A percentile compares a stretch with the other conserved stretches of the same genome.
phyloP scores from a whole-genome alignment of 2,329 filamentous ascomycete genomes.

The Fusarium pseudocircinatum region DNA sequence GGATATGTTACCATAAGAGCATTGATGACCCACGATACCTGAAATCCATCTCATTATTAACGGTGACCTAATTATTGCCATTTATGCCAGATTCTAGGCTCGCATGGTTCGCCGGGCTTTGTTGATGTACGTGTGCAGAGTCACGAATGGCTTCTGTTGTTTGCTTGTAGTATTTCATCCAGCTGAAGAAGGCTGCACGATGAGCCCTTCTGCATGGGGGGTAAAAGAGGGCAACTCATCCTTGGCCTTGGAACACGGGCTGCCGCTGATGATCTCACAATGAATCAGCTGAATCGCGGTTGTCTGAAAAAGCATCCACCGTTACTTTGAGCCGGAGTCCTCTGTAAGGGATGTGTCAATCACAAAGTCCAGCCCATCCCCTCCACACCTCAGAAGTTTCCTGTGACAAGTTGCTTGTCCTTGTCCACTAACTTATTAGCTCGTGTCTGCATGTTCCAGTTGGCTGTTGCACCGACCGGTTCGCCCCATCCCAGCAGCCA shows the following conservation, averaged over 20 bases:
- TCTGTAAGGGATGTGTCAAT: not conserved
- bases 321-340: not conserved
- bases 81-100: constrained; percentile 17
- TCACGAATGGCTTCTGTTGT: constrained; percentile 7
- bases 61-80: constrained; percentile 10
- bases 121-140: constrained; percentile 20
- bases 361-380: not conserved
- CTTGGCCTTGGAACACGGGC: not conserved
- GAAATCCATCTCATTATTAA: constrained; percentile 17
- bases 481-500: not conserved
- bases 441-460: constrained; percentile 1
- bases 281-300: not conserved
- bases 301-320: not conserved
- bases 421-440: not conserved
- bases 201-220: not conserved
- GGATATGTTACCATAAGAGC: not conserved
- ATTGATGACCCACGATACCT: not conserved
- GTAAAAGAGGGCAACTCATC: not conserved
- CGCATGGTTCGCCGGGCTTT: constrained; percentile 12
- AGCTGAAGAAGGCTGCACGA: not conserved
- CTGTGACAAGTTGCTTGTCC: not conserved
- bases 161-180: not conserved
- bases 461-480: not conserved
- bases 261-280: not conserved
- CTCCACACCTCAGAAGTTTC: not conserved